These are phyloP conservation scores for Climacium dendroides DNA, from an alignment of 225 moss, liverwort and hornwort species.

Conservation along the genomic window DNA sequence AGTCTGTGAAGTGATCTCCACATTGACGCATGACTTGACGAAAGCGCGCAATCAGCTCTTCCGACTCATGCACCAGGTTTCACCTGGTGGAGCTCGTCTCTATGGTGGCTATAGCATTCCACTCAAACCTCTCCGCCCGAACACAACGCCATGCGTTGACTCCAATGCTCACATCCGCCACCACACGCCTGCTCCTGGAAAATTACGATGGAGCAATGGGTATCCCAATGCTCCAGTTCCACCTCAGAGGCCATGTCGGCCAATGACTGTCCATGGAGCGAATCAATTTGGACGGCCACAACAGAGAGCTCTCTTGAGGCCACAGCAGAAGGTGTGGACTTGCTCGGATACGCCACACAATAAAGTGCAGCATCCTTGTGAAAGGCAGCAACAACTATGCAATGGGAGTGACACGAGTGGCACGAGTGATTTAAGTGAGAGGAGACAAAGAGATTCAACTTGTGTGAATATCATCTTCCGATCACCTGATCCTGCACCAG, in stretches of 20 bases:
- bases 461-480: neutral
- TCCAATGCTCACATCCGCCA: neutral
- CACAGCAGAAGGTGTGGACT: neutral
- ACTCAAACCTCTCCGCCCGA: neutral
- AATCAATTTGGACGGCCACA: neutral
- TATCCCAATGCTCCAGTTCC: neutral
- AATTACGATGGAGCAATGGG: neutral
- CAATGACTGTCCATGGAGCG: neutral
- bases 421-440: neutral
- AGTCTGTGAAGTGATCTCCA: conserved; percentile 16
- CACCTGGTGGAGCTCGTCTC: neutral
- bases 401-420: neutral
- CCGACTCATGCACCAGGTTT: conserved; percentile 1
- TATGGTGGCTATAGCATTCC: neutral
- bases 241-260: neutral
- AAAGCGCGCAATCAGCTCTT: conserved; percentile 15
- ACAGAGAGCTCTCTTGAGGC: neutral
- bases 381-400: neutral
- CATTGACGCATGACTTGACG: conserved; percentile 13
- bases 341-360: neutral
- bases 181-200: neutral
- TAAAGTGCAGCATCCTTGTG: neutral
- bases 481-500: neutral
- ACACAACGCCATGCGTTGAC: neutral
- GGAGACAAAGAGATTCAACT: neutral